Evolutionary conservation across 768 basidiomycete genomes (phyloP), one percentile per base, ranked within the genome.

Genomic region (Chlorophyllum brunneum): DNA sequence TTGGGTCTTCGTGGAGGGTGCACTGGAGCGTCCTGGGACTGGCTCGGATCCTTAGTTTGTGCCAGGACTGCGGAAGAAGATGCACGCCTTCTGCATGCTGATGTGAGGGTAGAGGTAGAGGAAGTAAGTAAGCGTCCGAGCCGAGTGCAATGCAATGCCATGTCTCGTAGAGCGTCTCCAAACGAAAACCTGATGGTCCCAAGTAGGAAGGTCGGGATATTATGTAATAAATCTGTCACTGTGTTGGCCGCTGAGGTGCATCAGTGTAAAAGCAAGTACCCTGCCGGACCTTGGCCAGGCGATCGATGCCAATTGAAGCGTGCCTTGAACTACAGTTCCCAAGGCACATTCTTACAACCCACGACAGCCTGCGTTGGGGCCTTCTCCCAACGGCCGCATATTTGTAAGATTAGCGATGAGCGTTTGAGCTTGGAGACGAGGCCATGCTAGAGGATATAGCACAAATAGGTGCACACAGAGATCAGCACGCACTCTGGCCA

Each of bases 1-100:
- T 73, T 76, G 34, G 70, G 78, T 23, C 74, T 64, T 31, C 71
- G 71, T 23, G 76, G 59, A 11, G 70, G 56, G 58, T 66, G 70
- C 51, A 60, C 9, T 29, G 51, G 54, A 24, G 20, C 38, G 23
- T 44, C 37, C 38, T n/a, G 40, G 27, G 38, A 31, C 42, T 36
- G 16, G 30, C 33, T 4, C 29, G 27, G 2, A 18, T 30, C 27
- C 15, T 26, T 34, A 7, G 40, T 33, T 15, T 30, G 36, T 18
- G 30, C 43, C 11, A 45, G 15, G 15, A 22, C 43, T 38, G 43
- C 37, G 10, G 41, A 16, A 16, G 44, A 46, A 18, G 30, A 53
- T 45, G 27, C 23, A 11, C 18, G 16, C 22, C 46, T 48, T 24
- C 24, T 48, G 22, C 46, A 54, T 2, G 34, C n/a, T 6, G 31